Base-by-base conservation (phyloP, 768 basidiomycete genomes). In the Collybia sp. region DNA sequence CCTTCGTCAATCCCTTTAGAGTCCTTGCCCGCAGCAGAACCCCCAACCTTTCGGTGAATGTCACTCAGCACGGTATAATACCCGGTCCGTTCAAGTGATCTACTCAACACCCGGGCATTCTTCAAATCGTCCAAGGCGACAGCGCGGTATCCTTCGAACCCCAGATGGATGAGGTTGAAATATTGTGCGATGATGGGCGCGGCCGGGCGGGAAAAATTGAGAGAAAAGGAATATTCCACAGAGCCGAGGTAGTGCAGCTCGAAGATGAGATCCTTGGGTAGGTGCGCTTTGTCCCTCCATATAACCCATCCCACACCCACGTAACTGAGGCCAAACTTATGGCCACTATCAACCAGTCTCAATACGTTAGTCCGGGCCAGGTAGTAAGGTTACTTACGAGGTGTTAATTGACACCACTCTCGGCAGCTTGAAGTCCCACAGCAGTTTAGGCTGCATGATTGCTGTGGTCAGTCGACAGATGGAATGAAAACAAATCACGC, bases 171-270 rank as follows among this genome's bases (percentile, higher is more conserved):
- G 57, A 83, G 68, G 53, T 80, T 82, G 70, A 82, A 85, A 54
- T 80, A 79, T 53, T 82, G 81, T 2, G 72, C 76, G 33, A 83
- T 72, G 53, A 83, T 76, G 2, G 81, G 82, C 3, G 80, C 80
- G 5, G 80, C 80, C 0, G 82, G 75, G 6, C 78, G 75, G 32
- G 77, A 80, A 56, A 82, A 81, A 54, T 81, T 81, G 52, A 83
- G 67, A 5, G 79, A 80, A 62, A 82, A 86, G 1, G 85, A 85
- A 61, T 93, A 93, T 61, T 95, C 78, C 13, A 76, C 73, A 13
- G 77, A 73, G 30, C 73, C 76, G 40, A 75, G 64, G 53, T 77
- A 73, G 52, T 74, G 81, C 12, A 85, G 70, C 64, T 85, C 83
- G 52, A 88, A 87, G 40, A 88, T 79, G 46, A 88, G 72, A 30